A percentile compares a stretch with the other conserved stretches of the same genome.
phyloP scores from a whole-genome alignment of 1,284 basidiomycete species.

The Abortiporus biennis region DNA sequence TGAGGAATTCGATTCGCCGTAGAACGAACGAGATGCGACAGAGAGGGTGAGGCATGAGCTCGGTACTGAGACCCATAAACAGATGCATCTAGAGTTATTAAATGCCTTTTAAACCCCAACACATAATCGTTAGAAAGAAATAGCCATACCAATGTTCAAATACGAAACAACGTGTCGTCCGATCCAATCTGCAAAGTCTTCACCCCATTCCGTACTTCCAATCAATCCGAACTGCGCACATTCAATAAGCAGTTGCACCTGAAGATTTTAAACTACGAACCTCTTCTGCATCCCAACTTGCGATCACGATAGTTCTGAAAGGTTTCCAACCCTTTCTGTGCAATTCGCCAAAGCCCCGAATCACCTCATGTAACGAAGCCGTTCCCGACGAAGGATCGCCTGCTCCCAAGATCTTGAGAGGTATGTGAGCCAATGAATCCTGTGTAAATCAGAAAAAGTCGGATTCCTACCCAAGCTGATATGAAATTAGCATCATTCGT shows the following conservation, averaged over 20 bases:
- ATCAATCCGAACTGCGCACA: conserved; percentile 72
- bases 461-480: background rate
- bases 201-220: conserved; percentile 85
- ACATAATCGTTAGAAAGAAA: no score
- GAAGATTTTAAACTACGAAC: conserved; percentile 27
- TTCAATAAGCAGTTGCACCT: background rate
- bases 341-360: conserved; percentile 77
- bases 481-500: background rate
- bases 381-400: conserved; percentile 88
- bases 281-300: conserved; percentile 93
- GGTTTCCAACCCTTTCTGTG: conserved; percentile 82
- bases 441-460: background rate
- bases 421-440: background rate
- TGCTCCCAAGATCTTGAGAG: conserved; percentile 46
- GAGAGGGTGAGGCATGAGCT: conserved; percentile 62
- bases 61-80: conserved; percentile 63
- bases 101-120: no score
- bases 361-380: conserved; percentile 78
- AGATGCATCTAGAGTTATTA: conserved; percentile 57
- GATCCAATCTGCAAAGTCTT: conserved; percentile 85
- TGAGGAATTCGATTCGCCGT: conserved; percentile 68
- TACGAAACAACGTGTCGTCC: conserved; percentile 79
- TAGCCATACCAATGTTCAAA: conserved; percentile 75
- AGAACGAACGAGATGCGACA: conserved; percentile 67
- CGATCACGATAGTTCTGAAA: conserved; percentile 81